phyloP scores from a whole-genome alignment of 495 filamentous ascomycete genomes.

The Penicillium flavigenum region DNA sequence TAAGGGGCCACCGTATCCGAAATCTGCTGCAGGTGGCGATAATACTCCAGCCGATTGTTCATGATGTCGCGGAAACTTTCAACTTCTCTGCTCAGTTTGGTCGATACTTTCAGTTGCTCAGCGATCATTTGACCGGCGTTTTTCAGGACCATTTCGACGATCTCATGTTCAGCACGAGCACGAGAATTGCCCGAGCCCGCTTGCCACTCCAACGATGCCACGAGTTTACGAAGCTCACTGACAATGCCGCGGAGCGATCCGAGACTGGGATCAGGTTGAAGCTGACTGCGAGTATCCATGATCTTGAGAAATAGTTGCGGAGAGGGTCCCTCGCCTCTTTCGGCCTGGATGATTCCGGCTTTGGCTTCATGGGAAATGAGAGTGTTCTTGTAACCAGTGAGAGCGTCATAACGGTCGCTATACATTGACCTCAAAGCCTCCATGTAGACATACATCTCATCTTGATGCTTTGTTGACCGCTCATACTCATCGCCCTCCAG shows the following conservation, averaged over 20 bases:
- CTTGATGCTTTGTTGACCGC: slow-evolving; percentile 80
- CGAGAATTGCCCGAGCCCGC: slow-evolving; percentile 60
- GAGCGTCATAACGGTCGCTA: slow-evolving; percentile 71
- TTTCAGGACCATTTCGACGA: slow-evolving; percentile 57
- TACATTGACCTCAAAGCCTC: slow-evolving; percentile 70
- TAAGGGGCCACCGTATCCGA: slow-evolving; percentile 81
- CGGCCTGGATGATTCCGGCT: slow-evolving; percentile 55
- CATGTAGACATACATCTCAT: slow-evolving; percentile 81
- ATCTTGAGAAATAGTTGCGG: slow-evolving; percentile 66
- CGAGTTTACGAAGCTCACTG: slow-evolving; percentile 62
- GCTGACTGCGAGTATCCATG: slow-evolving; percentile 51
- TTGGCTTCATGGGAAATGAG: slow-evolving; percentile 77
- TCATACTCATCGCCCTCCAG: slow-evolving; percentile 87
- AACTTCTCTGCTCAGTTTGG: slow-evolving; percentile 66
- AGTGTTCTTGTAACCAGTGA: slow-evolving; percentile 73
- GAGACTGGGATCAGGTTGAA: slow-evolving; percentile 57
- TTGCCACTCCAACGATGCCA: slow-evolving; percentile 61
- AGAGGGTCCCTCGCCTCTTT: slow-evolving; percentile 64
- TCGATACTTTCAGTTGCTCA: slow-evolving; percentile 63
- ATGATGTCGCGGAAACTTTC: slow-evolving; percentile 72
- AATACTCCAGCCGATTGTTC: slow-evolving; percentile 83
- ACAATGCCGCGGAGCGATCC: slow-evolving; percentile 69
- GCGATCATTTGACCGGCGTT: slow-evolving; percentile 58
- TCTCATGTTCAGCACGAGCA: slow-evolving; percentile 60
- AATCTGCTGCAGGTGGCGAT: slow-evolving; percentile 81